These are phyloP conservation scores for Phialophora verrucosa DNA, from an alignment of 2,329 filamentous ascomycete genomes.

Conservation along the genomic window DNA sequence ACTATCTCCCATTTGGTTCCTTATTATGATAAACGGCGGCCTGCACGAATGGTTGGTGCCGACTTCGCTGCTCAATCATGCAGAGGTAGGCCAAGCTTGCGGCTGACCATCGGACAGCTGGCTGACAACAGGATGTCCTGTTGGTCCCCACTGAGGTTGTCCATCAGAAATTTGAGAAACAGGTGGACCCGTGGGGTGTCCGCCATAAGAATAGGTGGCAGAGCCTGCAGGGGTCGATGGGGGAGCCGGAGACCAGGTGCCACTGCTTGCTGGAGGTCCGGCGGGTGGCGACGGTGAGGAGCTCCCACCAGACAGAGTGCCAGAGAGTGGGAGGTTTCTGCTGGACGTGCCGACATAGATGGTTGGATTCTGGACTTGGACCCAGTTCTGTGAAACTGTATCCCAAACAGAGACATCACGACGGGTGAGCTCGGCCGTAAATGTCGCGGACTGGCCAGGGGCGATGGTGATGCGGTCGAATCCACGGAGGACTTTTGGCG, in stretches of 20 bases:
- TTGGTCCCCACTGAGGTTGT: not conserved
- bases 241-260: not conserved
- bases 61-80: not conserved
- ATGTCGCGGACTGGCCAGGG: conserved; percentile 70
- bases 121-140: not conserved
- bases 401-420: conserved; percentile 92
- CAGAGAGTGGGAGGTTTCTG: conserved; percentile 60
- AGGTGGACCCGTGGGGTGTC: not conserved
- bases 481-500: conserved; percentile 70
- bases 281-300: conserved; percentile 5
- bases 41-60: not conserved
- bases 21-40: not conserved
- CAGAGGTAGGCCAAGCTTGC: conserved; percentile 1
- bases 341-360: conserved; percentile 66
- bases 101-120: conserved; percentile 1
- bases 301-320: conserved; percentile 42
- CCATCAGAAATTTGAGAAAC: not conserved
- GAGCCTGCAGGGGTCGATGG: not conserved
- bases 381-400: conserved; percentile 79
- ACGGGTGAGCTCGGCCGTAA: conserved; percentile 72
- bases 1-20: not conserved
- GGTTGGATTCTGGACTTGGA: conserved; percentile 61
- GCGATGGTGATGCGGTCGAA: conserved; percentile 79
- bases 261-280: not conserved
- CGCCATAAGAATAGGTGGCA: conserved; percentile 1